Evolutionary conservation across 805 yeast species (phyloP).

Genomic region (Pichia occidentalis): DNA sequence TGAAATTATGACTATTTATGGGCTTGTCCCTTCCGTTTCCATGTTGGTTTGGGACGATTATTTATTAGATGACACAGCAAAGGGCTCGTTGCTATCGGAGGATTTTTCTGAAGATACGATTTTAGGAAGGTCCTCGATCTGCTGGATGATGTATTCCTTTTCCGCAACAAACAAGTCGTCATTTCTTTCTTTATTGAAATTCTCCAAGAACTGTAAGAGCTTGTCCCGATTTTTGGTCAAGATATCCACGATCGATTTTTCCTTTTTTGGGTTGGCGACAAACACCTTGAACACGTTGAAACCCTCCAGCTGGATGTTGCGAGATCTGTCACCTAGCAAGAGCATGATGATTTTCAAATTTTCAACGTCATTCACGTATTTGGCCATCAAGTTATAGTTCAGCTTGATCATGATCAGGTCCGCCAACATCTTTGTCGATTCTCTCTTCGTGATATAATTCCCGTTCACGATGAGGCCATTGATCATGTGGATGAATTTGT

Average conservation of each 20-base stretch:
- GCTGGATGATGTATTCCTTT: conserved; percentile 69
- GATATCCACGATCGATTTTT: conserved; percentile 73
- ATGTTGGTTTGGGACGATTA: too few relatives aligned
- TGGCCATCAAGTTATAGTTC: conserved; percentile 65
- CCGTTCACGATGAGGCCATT: conserved; percentile 67
- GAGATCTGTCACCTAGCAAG: conserved; percentile 78
- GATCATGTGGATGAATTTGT: conserved; percentile 51
- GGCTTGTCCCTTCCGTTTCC: too few relatives aligned
- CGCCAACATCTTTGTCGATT: conserved; percentile 70
- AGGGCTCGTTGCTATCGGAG: conserved; percentile 5
- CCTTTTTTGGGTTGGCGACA: conserved; percentile 91
- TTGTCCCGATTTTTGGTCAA: conserved; percentile 77
- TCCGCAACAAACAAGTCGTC: conserved; percentile 69
- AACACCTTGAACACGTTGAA: conserved; percentile 91
- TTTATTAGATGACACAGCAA: too few relatives aligned
- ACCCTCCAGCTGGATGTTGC: conserved; percentile 83
- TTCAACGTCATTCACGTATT: conserved; percentile 73
- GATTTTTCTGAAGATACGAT: conserved; percentile 26
- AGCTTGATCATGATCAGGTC: conserved; percentile 65
- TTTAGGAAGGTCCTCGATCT: conserved; percentile 67
- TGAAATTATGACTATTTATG: too few relatives aligned
- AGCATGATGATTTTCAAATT: conserved; percentile 85
- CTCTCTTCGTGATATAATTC: conserved; percentile 90
- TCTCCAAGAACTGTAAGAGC: conserved; percentile 59
- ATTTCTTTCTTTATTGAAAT: conserved; percentile 49